phyloP scores from a whole-genome alignment of 106 monocot species.

The Allium sativum region DNA sequence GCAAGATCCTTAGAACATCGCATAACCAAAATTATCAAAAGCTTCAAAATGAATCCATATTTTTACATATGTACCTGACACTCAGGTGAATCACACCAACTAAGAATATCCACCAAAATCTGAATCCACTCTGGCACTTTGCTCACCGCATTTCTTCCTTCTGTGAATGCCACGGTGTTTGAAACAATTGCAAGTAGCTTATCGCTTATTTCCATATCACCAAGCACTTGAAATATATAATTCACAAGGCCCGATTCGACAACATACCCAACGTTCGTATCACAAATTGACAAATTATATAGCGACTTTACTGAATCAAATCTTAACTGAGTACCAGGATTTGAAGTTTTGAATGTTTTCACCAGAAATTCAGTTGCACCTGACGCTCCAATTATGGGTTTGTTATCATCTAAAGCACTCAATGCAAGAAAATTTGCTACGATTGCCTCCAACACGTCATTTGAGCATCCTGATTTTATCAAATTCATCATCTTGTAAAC shows the following conservation, averaged over 20 bases:
- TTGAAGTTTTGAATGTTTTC: conserved; percentile 15
- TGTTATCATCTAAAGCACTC: conserved; percentile 74
- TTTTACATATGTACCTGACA: conserved; percentile 38
- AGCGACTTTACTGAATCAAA: conserved; percentile 67
- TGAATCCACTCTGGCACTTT: conserved; percentile 25
- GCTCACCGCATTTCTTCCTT: conserved; percentile 43
- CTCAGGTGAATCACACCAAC: conserved; percentile 54
- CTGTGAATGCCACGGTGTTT: conserved; percentile 39
- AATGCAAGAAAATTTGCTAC: conserved; percentile 73
- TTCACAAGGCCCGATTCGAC: conserved; percentile 40
- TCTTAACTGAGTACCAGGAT: conserved; percentile 3
- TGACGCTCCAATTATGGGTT: conserved; percentile 48
- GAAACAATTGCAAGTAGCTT: conserved; percentile 42
- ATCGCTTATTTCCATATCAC: conserved; percentile 37
- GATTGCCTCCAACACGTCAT: conserved; percentile 35
- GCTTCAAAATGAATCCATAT: background rate
- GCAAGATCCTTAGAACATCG: background rate
- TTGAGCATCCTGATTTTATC: conserved; percentile 9
- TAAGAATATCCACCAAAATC: conserved; percentile 58
- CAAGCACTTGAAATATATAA: conserved; percentile 31
- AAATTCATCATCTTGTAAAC: conserved; percentile 64
- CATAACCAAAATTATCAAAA: background rate
- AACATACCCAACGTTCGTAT: conserved; percentile 28
- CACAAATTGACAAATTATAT: conserved; percentile 65
- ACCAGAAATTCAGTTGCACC: conserved; percentile 65